Percentiles rank a stretch among this genome's conserved stretches.
phyloP scores from a whole-genome alignment of 352 stramenopile genomes.

The Hyaloperonospora brassicae region DNA sequence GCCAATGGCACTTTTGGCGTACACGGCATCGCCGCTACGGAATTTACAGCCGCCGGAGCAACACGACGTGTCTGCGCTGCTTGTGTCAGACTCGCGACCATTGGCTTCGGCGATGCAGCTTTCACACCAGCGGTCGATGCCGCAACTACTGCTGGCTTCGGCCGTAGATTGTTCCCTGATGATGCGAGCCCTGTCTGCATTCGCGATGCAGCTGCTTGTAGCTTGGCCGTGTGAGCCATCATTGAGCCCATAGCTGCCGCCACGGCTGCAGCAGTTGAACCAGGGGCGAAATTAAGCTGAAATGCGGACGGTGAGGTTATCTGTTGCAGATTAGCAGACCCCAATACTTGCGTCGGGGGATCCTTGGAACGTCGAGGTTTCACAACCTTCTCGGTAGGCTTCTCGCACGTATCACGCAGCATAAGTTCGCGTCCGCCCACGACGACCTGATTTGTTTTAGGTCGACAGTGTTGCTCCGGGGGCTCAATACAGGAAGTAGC shows the following conservation, averaged over 20 bases:
- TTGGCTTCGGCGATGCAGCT: constrained; percentile 1
- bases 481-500: constrained; percentile 6
- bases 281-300: constrained; percentile 21
- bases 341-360: constrained; percentile 5
- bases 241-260: constrained; percentile 24
- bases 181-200: neutral
- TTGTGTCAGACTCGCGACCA: neutral
- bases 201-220: constrained; percentile 13
- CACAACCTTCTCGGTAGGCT: constrained; percentile 44
- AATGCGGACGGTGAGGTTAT: constrained; percentile 16
- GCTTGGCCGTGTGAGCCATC: constrained; percentile 21
- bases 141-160: constrained; percentile 2
- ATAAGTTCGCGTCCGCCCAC: constrained; percentile 36
- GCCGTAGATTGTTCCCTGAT: neutral
- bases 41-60: neutral
- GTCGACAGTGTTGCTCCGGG: constrained; percentile 20
- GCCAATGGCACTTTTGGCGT: neutral
- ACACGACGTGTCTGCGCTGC: neutral
- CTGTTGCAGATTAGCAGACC: constrained; percentile 5
- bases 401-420: constrained; percentile 55
- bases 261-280: constrained; percentile 19
- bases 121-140: neutral
- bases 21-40: neutral
- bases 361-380: constrained; percentile 36
- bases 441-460: constrained; percentile 47